Conservation (phyloP, 345 rosid species). For the Eutrema heterophyllum region DNA sequence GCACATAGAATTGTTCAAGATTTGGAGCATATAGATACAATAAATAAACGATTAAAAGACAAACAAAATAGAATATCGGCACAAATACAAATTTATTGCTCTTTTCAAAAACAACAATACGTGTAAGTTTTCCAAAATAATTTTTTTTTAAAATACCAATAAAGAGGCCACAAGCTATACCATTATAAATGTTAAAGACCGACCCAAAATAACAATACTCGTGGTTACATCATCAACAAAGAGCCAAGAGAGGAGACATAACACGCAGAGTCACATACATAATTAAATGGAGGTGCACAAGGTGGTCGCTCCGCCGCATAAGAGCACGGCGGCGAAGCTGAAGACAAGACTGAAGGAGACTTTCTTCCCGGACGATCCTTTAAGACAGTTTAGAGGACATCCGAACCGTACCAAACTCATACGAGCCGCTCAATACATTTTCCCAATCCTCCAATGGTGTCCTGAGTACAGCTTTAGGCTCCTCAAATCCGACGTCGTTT, state of each 20-base stretch:
- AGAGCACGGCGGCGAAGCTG: constrained; percentile 50
- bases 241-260: constrained; percentile 8
- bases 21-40: neutral
- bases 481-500: constrained; percentile 76
- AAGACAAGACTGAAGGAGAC: constrained; percentile 69
- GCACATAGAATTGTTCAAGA: neutral
- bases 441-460: constrained; percentile 94
- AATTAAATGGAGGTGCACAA: constrained; percentile 57
- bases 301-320: constrained; percentile 74
- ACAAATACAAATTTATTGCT: neutral
- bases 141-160: neutral
- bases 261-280: neutral
- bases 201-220: constrained; percentile 20
- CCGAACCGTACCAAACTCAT: constrained; percentile 44
- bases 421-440: constrained; percentile 65
- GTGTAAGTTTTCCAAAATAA: constrained; percentile 13
- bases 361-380: constrained; percentile 92
- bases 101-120: constrained; percentile 15
- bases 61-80: constrained; percentile 10
- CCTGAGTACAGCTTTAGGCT: constrained; percentile 61
- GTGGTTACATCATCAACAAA: constrained; percentile 19
- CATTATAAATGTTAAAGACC: constrained; percentile 25
- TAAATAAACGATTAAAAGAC: neutral
- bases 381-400: constrained; percentile 90
- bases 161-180: neutral